Conservation (phyloP, 345 rosid species). For the Adansonia digitata region DNA sequence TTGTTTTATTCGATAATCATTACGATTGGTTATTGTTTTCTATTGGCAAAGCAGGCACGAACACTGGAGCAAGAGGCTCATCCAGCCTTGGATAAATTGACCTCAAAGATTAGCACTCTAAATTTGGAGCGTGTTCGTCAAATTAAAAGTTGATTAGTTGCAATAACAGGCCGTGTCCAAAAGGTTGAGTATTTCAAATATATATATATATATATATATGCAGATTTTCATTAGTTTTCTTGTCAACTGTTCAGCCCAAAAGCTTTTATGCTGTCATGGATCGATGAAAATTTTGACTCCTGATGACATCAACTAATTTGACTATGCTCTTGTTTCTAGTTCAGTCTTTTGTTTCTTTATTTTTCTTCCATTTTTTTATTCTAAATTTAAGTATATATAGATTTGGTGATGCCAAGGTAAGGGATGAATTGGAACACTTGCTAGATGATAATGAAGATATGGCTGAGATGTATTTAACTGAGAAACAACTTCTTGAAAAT, state of each 20-base stretch:
- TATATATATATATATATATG: neutral
- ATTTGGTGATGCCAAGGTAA: constrained; percentile 43
- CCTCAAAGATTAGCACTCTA: constrained; percentile 72
- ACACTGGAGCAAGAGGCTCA: constrained; percentile 64
- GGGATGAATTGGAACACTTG: constrained; percentile 90
- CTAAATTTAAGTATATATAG: neutral
- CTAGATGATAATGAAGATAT: constrained; percentile 97
- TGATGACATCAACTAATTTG: neutral
- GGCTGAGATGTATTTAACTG: constrained; percentile 98
- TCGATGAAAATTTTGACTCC: neutral
- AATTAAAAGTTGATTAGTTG: constrained; percentile 65
- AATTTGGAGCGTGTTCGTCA: constrained; percentile 67
- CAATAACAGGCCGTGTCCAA: constrained; percentile 64
- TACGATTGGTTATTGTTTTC: neutral
- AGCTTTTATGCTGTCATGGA: neutral
- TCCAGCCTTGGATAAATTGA: constrained; percentile 69
- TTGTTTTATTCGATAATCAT: neutral
- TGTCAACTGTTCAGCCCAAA: neutral
- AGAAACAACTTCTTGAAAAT: constrained; percentile 68
- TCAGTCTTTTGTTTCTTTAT: neutral
- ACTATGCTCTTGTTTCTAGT: constrained; percentile 5
- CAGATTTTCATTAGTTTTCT: neutral
- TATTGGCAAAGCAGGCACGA: constrained; percentile 36
- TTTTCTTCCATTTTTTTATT: neutral
- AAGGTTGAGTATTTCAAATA: constrained; percentile 47